Base-by-base conservation (phyloP, 192 early-diverging fungal species). In the Pilaira anomala region DNA sequence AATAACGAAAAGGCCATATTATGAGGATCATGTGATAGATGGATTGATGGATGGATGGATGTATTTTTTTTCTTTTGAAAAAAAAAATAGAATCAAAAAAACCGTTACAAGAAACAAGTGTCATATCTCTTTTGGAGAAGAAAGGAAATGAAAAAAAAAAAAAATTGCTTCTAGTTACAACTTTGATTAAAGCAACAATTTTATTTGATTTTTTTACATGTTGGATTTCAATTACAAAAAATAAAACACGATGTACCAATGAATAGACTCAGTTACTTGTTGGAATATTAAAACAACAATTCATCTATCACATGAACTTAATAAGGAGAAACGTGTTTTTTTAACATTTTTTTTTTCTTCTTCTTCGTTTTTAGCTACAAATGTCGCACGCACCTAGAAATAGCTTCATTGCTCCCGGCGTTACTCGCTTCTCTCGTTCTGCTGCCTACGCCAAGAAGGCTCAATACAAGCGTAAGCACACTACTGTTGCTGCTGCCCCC, bases 381-480 rank as follows among this genome's bases (percentile, higher is more conserved):
- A 88, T 87, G 84, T 72, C 76, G 52, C 80, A 80, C 71, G 63
- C 86, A 77, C 81, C 88, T 68, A 84, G 87, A 73, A 95, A 93
- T 80, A 80, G 83, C 68, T 82, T 88, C 75, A 79, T 96, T 80
- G 87, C 84, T 74, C 88, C 90, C 54, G 94, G 94, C 65, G 84
- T 96, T 55, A 76, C 87, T 71, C 88, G 90, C 65, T 87, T 87
- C 75, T 89, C 89, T 71, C 92, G 93, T 74, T 90, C 91, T 33
- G 74, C 76, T 66, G 83, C 87, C 62, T 92, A 87, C 82, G 84
- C 89, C 75, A 90, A 89, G 86, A 90, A 90, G 80, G 94, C 87
- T 54, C 76, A 88, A 57, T 93, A 92, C 86, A 96, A 96, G 91
- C 84, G 86, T 76, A 78, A 82, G 78, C 94, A 90, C 87, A 74